phyloP scores from a whole-genome alignment of 768 basidiomycete genomes.

The Ramaria sp. region DNA sequence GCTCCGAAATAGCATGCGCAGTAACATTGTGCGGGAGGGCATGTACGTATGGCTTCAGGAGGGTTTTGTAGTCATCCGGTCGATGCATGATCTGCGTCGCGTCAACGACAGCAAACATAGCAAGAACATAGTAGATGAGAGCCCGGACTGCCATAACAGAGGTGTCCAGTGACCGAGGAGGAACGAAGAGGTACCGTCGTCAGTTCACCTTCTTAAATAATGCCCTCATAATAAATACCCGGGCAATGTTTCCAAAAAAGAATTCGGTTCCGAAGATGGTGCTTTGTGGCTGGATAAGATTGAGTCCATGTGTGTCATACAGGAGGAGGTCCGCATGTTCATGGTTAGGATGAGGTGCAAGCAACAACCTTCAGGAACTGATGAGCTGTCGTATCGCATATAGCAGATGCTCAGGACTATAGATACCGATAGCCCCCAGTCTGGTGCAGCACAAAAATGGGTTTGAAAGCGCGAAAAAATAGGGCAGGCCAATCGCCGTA shows the following conservation, averaged over 20 bases:
- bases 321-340: neutral
- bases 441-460: too few species aligned
- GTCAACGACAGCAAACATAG: neutral
- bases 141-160: neutral
- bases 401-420: too few species aligned
- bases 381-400: neutral
- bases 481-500: too few species aligned
- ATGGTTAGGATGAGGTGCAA: neutral
- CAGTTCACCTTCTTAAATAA: neutral
- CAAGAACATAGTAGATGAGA: neutral
- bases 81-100: slow-evolving; percentile 36
- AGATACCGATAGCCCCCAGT: too few species aligned
- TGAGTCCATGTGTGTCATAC: neutral
- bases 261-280: neutral
- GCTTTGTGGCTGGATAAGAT: neutral
- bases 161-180: neutral
- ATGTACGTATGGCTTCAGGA: slow-evolving; percentile 30
- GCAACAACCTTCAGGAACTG: neutral
- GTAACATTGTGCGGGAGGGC: slow-evolving; percentile 21
- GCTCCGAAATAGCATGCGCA: slow-evolving; percentile 1
- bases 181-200: neutral
- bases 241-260: too few species aligned
- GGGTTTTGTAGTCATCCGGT: slow-evolving; percentile 34
- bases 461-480: too few species aligned
- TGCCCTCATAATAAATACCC: neutral